These are phyloP conservation scores for Leccinum discolor DNA, from an alignment of 1,284 basidiomycete species.

Conservation along the genomic window DNA sequence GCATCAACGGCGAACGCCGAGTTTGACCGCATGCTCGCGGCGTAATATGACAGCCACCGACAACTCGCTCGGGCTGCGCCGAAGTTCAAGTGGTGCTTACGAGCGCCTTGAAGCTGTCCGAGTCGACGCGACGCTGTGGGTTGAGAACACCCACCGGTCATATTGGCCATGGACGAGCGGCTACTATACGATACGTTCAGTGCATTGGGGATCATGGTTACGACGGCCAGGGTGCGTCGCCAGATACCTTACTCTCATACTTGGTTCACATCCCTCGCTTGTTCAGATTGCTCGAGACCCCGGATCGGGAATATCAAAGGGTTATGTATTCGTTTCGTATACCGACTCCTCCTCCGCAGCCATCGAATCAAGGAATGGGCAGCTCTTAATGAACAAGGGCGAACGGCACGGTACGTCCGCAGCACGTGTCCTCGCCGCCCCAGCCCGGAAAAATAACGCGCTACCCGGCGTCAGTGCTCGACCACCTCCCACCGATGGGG, in stretches of 20 bases:
- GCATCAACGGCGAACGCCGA: too few relatives aligned
- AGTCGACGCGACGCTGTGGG: too few relatives aligned
- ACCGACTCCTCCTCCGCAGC: conserved; percentile 96
- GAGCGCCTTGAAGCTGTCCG: too few relatives aligned
- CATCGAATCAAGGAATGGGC: conserved; percentile 94
- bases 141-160: too few relatives aligned
- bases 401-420: conserved; percentile 96
- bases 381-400: conserved; percentile 98
- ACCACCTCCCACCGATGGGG: conserved; percentile 66
- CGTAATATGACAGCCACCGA: too few relatives aligned
- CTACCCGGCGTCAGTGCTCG: conserved; percentile 67
- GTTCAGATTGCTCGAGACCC: conserved; percentile 89
- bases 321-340: conserved; percentile 96
- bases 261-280: conserved; percentile 3
- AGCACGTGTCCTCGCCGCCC: conserved; percentile 91
- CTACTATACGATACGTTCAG: conserved; percentile 94
- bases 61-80: too few relatives aligned
- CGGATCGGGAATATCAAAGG: conserved; percentile 84
- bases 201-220: conserved; percentile 92
- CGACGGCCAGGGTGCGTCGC: conserved; percentile 85
- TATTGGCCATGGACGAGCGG: conserved; percentile 72
- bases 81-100: too few relatives aligned
- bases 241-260: conserved; percentile 1
- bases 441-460: conserved; percentile 94
- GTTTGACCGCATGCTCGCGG: too few relatives aligned